These are phyloP conservation scores for Psilocybe subaeruginosa DNA, from an alignment of 768 basidiomycete species.

Conservation along the genomic window DNA sequence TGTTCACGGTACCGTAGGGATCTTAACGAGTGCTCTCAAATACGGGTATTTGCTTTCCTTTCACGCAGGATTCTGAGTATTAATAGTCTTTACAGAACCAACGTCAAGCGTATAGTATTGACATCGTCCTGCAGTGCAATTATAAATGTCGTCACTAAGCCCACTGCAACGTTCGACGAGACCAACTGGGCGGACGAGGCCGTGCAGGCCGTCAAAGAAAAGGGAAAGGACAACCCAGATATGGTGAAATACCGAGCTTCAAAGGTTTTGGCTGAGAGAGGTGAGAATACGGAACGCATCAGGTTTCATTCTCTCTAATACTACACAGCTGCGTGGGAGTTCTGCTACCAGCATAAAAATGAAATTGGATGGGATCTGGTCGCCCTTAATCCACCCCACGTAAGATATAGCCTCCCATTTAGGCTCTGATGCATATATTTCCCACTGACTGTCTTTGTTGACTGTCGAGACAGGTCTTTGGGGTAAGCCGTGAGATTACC, in stretches of 20 bases:
- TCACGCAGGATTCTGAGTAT: neutral
- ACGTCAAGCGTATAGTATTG: conserved; percentile 69
- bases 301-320: neutral
- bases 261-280: conserved; percentile 68
- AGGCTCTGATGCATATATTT: neutral
- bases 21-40: conserved; percentile 63
- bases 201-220: conserved; percentile 44
- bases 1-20: conserved; percentile 65
- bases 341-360: conserved; percentile 43
- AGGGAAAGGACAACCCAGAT: conserved; percentile 45
- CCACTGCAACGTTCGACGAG: conserved; percentile 42
- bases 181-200: conserved; percentile 64
- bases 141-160: conserved; percentile 25
- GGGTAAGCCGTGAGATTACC: conserved; percentile 21
- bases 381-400: conserved; percentile 58
- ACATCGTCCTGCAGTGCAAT: conserved; percentile 66
- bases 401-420: conserved; percentile 24
- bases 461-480: conserved; percentile 28
- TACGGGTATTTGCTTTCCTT: conserved; percentile 38
- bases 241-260: conserved; percentile 58
- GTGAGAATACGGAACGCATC: conserved; percentile 26
- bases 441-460: neutral
- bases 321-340: conserved; percentile 42
- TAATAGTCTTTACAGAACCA: conserved; percentile 28
- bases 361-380: conserved; percentile 53